phyloP scores from a whole-genome alignment of 805 yeast genomes.

The Zygosaccharomyces bisporus region DNA sequence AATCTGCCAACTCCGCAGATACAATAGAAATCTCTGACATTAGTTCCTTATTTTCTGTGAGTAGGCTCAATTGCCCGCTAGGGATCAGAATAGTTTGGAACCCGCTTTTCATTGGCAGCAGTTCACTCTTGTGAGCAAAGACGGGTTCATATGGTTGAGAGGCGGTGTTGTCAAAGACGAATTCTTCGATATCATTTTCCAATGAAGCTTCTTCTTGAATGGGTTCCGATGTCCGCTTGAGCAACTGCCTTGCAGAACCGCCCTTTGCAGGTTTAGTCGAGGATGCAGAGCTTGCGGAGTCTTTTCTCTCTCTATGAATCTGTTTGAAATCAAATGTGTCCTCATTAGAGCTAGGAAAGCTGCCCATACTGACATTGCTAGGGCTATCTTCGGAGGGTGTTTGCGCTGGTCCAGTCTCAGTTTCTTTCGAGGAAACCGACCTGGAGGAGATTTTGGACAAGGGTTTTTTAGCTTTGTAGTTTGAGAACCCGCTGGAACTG shows the following conservation, averaged over 20 bases:
- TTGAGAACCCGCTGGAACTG: constrained; percentile 4
- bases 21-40: constrained; percentile 63
- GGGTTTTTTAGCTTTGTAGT: constrained; percentile 16
- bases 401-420: constrained; percentile 2
- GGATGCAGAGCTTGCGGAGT: background rate
- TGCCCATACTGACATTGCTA: constrained; percentile 14
- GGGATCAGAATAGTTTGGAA: constrained; percentile 41
- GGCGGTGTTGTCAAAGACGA: constrained; percentile 24
- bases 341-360: constrained; percentile 12
- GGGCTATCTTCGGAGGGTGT: constrained; percentile 9
- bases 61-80: constrained; percentile 57
- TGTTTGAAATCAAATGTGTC: constrained; percentile 15
- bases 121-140: constrained; percentile 12
- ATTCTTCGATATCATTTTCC: constrained; percentile 19
- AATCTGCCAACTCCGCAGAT: constrained; percentile 67
- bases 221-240: background rate
- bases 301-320: constrained; percentile 1
- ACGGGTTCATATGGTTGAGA: constrained; percentile 18
- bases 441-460: constrained; percentile 15
- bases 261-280: background rate
- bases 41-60: constrained; percentile 55
- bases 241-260: background rate
- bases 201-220: constrained; percentile 1
- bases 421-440: constrained; percentile 10
- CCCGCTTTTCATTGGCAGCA: constrained; percentile 6